phyloP scores from a whole-genome alignment of 2,329 filamentous ascomycete species.

The Purpureocillium lavendulum region DNA sequence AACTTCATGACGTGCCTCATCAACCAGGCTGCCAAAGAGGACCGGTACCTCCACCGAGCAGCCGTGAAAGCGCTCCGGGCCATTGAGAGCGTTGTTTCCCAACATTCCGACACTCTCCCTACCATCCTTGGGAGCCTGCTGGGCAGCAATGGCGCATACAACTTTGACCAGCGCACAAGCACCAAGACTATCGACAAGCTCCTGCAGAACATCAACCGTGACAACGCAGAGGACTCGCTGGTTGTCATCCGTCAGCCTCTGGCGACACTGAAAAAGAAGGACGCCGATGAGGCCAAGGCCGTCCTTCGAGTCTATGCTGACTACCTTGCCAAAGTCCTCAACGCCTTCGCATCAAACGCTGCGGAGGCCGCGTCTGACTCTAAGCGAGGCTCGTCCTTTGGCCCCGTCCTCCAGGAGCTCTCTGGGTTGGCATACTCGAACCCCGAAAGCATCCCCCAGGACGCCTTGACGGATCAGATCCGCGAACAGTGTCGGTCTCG shows the following conservation, averaged over 20 bases:
- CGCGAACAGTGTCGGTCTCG: slow-evolving; percentile 46
- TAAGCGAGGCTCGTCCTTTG: slow-evolving; percentile 20
- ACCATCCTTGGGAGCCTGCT: slow-evolving; percentile 61
- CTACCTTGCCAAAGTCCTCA: slow-evolving; percentile 45
- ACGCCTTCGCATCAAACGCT: slow-evolving; percentile 19
- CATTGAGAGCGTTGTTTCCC: slow-evolving; percentile 56
- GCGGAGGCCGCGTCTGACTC: slow-evolving; percentile 17
- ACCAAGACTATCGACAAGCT: slow-evolving; percentile 76
- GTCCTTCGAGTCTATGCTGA: slow-evolving; percentile 41
- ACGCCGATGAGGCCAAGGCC: slow-evolving; percentile 17
- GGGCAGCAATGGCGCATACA: slow-evolving; percentile 59
- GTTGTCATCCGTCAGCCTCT: slow-evolving; percentile 37
- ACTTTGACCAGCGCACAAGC: slow-evolving; percentile 80
- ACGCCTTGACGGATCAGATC: slow-evolving; percentile 40
- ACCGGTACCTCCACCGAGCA: slow-evolving; percentile 71
- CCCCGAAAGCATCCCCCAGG: slow-evolving; percentile 30
- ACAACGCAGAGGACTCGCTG: slow-evolving; percentile 47
- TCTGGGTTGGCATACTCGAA: slow-evolving; percentile 47
- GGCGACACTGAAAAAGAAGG: slow-evolving; percentile 15
- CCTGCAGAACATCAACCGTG: slow-evolving; percentile 48
- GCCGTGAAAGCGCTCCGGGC: slow-evolving; percentile 68
- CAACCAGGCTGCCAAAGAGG: slow-evolving; percentile 71
- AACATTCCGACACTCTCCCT: slow-evolving; percentile 49
- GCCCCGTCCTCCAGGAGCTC: slow-evolving; percentile 40
- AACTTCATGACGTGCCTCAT: slow-evolving; percentile 76